Percentiles rank a stretch among this genome's conserved stretches.
Conservation (phyloP, 108 stramenopile genomes). For the Fistulifera pelliculosa region DNA sequence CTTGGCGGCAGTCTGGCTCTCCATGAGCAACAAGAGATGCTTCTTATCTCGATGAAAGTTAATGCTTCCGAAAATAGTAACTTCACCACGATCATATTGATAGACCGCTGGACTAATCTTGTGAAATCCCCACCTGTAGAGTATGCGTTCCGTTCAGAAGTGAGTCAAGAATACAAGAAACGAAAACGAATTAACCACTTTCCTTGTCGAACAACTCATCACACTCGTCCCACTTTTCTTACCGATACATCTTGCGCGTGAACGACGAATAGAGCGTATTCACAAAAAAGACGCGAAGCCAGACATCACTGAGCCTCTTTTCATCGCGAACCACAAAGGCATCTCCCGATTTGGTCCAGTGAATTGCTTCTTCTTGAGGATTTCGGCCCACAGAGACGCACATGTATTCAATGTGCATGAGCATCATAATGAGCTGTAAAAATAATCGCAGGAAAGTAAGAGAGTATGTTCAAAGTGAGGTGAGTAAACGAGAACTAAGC, state of each 20-base stretch:
- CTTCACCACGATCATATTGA: too few relatives aligned
- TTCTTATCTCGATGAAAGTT: conserved; percentile 2
- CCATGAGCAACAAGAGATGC: background rate
- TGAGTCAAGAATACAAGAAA: too few relatives aligned
- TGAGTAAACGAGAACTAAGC: background rate
- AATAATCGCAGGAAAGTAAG: too few relatives aligned
- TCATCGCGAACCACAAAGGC: conserved; percentile 2
- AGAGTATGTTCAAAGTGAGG: too few relatives aligned
- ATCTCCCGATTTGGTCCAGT: background rate
- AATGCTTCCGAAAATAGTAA: background rate
- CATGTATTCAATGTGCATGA: background rate
- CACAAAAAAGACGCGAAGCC: conserved; percentile 70
- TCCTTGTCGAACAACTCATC: too few relatives aligned
- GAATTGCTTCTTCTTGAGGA: background rate
- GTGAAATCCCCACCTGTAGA: too few relatives aligned
- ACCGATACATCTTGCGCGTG: conserved; percentile 77
- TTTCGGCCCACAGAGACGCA: background rate
- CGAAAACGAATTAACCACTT: too few relatives aligned
- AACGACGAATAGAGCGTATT: conserved; percentile 71
- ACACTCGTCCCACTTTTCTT: too few relatives aligned
- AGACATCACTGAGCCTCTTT: background rate
- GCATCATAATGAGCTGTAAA: background rate
- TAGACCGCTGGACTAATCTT: too few relatives aligned
- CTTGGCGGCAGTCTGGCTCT: background rate
- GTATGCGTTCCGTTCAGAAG: too few relatives aligned